phyloP scores from a whole-genome alignment of 2,329 filamentous ascomycete species.

The Penicillium sp. region DNA sequence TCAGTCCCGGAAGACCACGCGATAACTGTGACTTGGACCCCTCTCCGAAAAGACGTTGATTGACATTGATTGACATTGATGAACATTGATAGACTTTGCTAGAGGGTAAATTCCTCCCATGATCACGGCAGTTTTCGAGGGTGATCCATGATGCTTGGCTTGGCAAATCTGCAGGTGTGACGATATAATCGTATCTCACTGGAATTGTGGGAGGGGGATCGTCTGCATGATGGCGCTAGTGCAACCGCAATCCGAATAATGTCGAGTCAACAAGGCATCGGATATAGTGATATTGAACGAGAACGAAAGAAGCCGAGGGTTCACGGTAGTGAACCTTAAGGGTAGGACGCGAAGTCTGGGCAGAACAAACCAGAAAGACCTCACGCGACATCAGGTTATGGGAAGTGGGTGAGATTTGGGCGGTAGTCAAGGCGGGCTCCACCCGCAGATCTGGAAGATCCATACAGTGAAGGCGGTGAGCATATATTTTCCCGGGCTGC shows the following conservation, averaged over 20 bases:
- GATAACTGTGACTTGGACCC: not conserved
- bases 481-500: not conserved
- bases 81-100: not conserved
- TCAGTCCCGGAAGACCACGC: not conserved
- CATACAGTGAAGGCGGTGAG: conserved; percentile 13
- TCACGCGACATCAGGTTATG: not conserved
- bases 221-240: not conserved
- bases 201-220: not conserved
- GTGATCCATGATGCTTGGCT: not conserved
- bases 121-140: not conserved
- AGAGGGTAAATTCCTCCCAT: not conserved
- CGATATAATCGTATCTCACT: not conserved
- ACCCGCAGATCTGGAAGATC: conserved; percentile 5
- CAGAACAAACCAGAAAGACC: not conserved
- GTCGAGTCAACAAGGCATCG: too few species aligned
- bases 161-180: not conserved
- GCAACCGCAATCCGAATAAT: not conserved
- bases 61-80: not conserved
- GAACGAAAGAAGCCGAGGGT: too few species aligned
- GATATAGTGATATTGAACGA: too few species aligned
- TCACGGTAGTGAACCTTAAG: not conserved
- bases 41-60: not conserved
- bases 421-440: not conserved
- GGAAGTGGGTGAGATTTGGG: not conserved
- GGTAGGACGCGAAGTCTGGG: too few species aligned